A percentile compares a stretch with the other conserved stretches of the same genome.
Conservation (phyloP, 169 alveolate genomes). For the Babesia sp. region DNA sequence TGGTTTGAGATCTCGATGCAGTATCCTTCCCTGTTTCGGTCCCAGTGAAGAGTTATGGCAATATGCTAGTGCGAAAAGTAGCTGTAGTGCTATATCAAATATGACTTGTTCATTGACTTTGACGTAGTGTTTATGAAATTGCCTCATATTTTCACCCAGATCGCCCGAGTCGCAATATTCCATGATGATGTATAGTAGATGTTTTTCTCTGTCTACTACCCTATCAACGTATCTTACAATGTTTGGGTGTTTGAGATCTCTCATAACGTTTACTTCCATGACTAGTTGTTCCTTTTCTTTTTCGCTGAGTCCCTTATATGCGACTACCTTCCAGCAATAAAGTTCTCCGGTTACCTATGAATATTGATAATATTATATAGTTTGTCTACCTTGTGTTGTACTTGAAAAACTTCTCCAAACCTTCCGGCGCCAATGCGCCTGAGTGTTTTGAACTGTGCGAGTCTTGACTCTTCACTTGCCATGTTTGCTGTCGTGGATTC, state of each 20-base stretch:
- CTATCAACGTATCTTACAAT: slow-evolving; percentile 93
- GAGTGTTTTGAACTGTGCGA: slow-evolving; percentile 80
- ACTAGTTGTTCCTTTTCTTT: slow-evolving; percentile 94
- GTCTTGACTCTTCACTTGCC: slow-evolving; percentile 72
- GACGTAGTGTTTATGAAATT: slow-evolving; percentile 85
- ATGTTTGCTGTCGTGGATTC: slow-evolving; percentile 16
- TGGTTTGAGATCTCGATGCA: slow-evolving; percentile 95
- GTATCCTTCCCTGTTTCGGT: slow-evolving; percentile 85
- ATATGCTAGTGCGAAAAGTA: slow-evolving; percentile 89
- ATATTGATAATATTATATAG: not conserved
- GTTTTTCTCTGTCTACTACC: slow-evolving; percentile 88
- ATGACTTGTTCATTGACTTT: slow-evolving; percentile 90
- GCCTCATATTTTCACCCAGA: slow-evolving; percentile 88
- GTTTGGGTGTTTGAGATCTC: slow-evolving; percentile 93
- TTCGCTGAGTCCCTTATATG: slow-evolving; percentile 92
- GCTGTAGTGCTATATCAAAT: slow-evolving; percentile 91
- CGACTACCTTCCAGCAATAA: slow-evolving; percentile 94
- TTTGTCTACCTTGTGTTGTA: slow-evolving; percentile 79
- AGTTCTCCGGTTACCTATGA: slow-evolving; percentile 73
- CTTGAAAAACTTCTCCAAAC: slow-evolving; percentile 88
- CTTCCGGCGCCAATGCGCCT: slow-evolving; percentile 86
- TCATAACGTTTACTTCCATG: slow-evolving; percentile 93
- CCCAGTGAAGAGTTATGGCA: slow-evolving; percentile 86
- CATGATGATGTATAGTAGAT: slow-evolving; percentile 90
- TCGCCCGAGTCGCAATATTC: slow-evolving; percentile 98